Evolutionary conservation across 495 filamentous ascomycete species (phyloP).

Genomic region (Aspergillus mulundensis): DNA sequence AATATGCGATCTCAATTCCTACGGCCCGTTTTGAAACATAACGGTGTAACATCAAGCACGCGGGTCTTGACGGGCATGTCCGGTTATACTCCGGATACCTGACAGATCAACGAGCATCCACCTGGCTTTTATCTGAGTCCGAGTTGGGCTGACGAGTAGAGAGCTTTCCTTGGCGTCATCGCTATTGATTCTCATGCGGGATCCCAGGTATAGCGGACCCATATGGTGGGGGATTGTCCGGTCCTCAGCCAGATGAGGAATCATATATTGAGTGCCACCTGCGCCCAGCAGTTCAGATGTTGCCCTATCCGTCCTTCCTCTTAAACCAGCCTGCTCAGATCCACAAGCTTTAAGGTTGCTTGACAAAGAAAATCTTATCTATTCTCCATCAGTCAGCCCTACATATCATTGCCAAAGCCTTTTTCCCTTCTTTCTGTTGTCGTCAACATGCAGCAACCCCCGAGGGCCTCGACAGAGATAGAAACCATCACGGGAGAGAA

Average conservation of each 20-base stretch:
- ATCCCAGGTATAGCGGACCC: not conserved
- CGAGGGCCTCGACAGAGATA: conserved; percentile 5
- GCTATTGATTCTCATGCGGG: conserved; percentile 7
- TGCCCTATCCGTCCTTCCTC: not conserved
- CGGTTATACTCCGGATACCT: conserved; percentile 11
- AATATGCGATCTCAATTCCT: not conserved
- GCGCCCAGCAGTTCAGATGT: conserved; percentile 3
- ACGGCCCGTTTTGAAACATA: conserved; percentile 11
- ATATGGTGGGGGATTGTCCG: conserved; percentile 2
- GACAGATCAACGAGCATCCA: conserved; percentile 9
- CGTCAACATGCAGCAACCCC: conserved; percentile 6
- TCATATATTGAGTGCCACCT: conserved; percentile 15
- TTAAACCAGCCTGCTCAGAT: not conserved
- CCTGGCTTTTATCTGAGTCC: conserved; percentile 6
- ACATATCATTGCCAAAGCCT: not conserved
- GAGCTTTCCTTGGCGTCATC: conserved; percentile 8
- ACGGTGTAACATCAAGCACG: conserved; percentile 14
- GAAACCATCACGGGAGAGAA: not conserved
- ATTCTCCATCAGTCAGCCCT: not conserved
- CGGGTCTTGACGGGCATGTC: conserved; percentile 5
- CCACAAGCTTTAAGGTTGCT: not conserved
- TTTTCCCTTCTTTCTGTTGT: not conserved
- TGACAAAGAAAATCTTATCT: conserved; percentile 3
- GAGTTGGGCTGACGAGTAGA: conserved; percentile 11
- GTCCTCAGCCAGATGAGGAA: conserved; percentile 2